Evolutionary conservation across 768 basidiomycete species (phyloP), one percentile per base, ranked within the genome.

Genomic region (Xanthoconium purpureum): DNA sequence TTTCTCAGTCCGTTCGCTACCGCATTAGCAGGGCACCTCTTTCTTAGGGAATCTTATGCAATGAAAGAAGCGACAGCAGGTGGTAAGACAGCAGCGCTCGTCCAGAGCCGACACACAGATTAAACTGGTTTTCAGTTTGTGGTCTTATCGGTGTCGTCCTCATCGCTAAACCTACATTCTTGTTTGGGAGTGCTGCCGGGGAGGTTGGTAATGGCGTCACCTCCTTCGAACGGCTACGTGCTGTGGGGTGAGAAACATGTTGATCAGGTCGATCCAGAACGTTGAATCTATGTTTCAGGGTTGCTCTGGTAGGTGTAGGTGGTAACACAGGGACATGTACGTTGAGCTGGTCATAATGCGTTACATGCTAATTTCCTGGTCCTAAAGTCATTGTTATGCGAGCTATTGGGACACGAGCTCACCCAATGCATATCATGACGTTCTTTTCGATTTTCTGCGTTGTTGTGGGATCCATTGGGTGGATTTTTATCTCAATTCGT

Each of bases 61-160:
- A 71, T 69, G 47, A 77, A 72, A 57, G 83, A 91, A 66, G 77
- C 80, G 6, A 43, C 84, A 39, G 88, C 83, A 6, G 81, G 81
- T 14, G 37, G 81, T 81, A 55, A 55, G 76, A 8, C 18, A 35
- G 0, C 12, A 17, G 2, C 8, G 14, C 54, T 48, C 15, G 4
- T 38, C 29, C 17, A 6, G 3, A 10, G 29, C 29, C 11, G 29
- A 42, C 14, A 35, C 18, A 36, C 20, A 7, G 20, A 39, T 42
- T 4, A 20, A 32, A 7, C 20, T 15, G 6, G 48, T 20, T 44
- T 24, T 18, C 63, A 82, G 82, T 87, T 9, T 77, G 80, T 46
- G 87, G 89, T 68, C 77, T 95, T 33, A 42, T 80, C 10, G 94
- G 93, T 0, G 91, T 93, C 10, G 68, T 94, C 14, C 76, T 94